Base-by-base conservation (phyloP, 768 basidiomycete species). In the Hypholoma sublateritium region DNA sequence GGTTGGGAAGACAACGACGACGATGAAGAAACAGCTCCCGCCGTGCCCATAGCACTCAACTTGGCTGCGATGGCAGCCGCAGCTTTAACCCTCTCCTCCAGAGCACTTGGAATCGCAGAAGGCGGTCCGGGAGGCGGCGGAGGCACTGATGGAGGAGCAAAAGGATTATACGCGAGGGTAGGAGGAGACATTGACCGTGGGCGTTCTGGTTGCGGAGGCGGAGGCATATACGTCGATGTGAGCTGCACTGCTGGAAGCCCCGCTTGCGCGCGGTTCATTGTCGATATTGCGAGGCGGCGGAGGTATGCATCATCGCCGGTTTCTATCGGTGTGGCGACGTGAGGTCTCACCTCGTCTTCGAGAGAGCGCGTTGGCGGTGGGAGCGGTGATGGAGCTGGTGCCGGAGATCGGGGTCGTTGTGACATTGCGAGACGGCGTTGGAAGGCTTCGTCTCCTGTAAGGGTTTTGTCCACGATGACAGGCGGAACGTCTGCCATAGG, bases 41-140 rank as follows among this genome's bases (percentile, higher is more conserved):
- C 21, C 9, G 65, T 75, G 39, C 74, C 84, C 21, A 91, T 70
- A 7, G 88, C 84, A 37, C 82, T 75, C 17, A 93, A 75, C 58
- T 78, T 84, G 0, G 92, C 92, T 17, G 92, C 93, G 55, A 95
- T 89, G 11, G 86, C 91, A 4, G 89, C 91, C 0, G 92, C 93
- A 9, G 86, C 84, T 58, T 89, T 89, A 1, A 85, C 81, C 60
- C 77, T 86, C 16, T 87, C 90, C 56, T 91, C 85, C 14, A 90
- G 75, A 1, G 76, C 72, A 21, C 53, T 70, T 3, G 72, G 69
- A 24, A 76, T 59, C 16, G 70, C 57, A 8, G 75, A 69, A 5
- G 80, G 73, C 28, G 74, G 70, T 25, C 72, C 74, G 1, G 79
- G 77, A 0, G 85, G 80, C 1, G 87, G 85, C 0, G 85, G 84